These are phyloP conservation scores for Penicillium paxilli DNA, from an alignment of 495 filamentous ascomycete species.

Conservation along the genomic window DNA sequence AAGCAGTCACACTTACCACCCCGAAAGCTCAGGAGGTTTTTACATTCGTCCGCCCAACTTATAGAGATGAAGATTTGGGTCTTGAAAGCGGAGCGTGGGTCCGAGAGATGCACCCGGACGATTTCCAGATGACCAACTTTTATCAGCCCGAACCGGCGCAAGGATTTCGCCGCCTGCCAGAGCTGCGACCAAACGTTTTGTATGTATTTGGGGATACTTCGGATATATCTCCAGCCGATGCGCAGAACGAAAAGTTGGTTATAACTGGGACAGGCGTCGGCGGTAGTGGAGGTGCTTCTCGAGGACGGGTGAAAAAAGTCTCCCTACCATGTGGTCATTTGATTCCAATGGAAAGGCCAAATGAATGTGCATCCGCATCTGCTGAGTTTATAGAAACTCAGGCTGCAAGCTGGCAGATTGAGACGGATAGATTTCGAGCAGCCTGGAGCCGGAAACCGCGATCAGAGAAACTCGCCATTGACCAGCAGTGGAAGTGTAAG, in stretches of 20 bases:
- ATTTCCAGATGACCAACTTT: slow-evolving; percentile 49
- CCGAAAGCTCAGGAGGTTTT: slow-evolving; percentile 61
- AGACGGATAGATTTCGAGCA: neutral
- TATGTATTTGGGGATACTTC: slow-evolving; percentile 68
- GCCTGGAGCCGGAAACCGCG: neutral
- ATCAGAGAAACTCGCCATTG: neutral
- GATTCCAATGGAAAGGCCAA: slow-evolving; percentile 2
- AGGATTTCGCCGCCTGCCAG: slow-evolving; percentile 56
- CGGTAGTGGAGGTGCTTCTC: slow-evolving; percentile 61
- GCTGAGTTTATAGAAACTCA: slow-evolving; percentile 3
- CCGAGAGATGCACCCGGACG: slow-evolving; percentile 26
- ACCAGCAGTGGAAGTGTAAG: neutral
- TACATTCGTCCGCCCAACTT: slow-evolving; percentile 34
- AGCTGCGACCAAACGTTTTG: slow-evolving; percentile 64
- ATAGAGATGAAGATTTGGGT: slow-evolving; percentile 18
- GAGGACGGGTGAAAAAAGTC: slow-evolving; percentile 52
- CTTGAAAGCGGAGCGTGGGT: slow-evolving; percentile 4
- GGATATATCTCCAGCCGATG: slow-evolving; percentile 45
- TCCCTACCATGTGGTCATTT: slow-evolving; percentile 6
- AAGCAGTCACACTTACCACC: slow-evolving; percentile 55
- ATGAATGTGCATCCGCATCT: neutral
- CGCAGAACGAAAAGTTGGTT: slow-evolving; percentile 54
- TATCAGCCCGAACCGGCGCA: slow-evolving; percentile 63
- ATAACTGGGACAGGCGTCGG: slow-evolving; percentile 59
- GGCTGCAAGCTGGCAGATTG: neutral